These are phyloP conservation scores for Neurospora sp. DNA, from an alignment of 2,329 filamentous ascomycete species.

Conservation along the genomic window DNA sequence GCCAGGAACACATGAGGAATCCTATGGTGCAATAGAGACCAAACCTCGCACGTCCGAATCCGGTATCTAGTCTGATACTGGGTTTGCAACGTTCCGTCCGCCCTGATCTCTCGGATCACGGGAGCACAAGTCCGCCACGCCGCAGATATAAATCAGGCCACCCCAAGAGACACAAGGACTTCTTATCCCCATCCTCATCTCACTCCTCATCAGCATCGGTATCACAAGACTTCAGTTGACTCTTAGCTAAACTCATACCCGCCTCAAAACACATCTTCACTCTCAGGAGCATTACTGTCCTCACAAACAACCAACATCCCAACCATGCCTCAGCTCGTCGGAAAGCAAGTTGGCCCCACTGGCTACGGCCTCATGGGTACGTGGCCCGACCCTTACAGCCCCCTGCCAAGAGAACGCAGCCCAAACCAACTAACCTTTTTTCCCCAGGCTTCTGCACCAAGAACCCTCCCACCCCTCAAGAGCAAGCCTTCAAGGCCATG, in stretches of 20 bases:
- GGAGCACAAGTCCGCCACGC: not conserved
- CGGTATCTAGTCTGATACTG: not conserved
- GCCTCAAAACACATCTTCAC: not conserved
- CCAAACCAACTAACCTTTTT: not conserved
- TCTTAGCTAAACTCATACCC: not conserved
- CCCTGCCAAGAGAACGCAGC: not conserved
- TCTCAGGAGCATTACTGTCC: not conserved
- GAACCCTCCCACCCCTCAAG: slow-evolving; percentile 17
- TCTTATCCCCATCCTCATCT: not conserved
- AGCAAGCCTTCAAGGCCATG: slow-evolving; percentile 34
- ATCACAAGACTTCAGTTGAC: not conserved
- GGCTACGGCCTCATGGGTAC: slow-evolving; percentile 46
- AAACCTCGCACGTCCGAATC: not conserved
- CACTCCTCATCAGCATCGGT: not conserved
- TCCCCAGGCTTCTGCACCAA: not conserved
- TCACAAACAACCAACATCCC: slow-evolving; percentile 1
- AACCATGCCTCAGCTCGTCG: slow-evolving; percentile 11
- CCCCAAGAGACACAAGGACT: not conserved
- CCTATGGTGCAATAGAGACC: not conserved
- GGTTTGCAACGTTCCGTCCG: not conserved
- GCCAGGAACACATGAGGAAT: not conserved
- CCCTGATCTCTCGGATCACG: not conserved
- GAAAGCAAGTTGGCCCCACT: slow-evolving; percentile 34
- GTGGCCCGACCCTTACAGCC: slow-evolving; percentile 4
- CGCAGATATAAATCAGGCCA: not conserved